phyloP scores from a whole-genome alignment of 331 rosid genomes.

The Telfairia occidentalis region DNA sequence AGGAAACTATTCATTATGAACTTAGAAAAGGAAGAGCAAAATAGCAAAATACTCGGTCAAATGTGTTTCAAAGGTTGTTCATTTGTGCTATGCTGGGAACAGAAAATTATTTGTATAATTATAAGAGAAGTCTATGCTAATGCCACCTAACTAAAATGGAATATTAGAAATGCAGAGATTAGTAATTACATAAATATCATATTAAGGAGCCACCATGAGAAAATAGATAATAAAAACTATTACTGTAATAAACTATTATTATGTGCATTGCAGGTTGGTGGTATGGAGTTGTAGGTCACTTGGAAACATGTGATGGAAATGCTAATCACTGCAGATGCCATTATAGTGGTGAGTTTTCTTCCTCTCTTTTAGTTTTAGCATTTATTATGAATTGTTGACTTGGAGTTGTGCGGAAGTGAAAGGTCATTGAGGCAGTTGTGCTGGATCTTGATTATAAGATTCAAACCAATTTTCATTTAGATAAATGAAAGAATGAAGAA shows the following conservation, averaged over 20 bases:
- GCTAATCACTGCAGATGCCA: constrained; percentile 52
- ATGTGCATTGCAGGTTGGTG: constrained; percentile 65
- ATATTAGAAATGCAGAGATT: background rate
- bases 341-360: constrained; percentile 38
- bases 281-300: constrained; percentile 83
- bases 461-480: background rate
- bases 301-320: constrained; percentile 46
- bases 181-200: background rate
- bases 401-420: background rate
- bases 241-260: background rate
- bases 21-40: background rate
- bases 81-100: background rate
- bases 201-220: background rate
- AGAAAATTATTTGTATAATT: background rate
- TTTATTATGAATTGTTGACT: constrained; percentile 2
- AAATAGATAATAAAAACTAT: background rate
- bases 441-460: background rate
- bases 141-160: background rate
- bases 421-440: background rate
- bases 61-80: background rate
- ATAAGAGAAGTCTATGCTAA: background rate
- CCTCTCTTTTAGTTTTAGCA: background rate
- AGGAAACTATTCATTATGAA: background rate
- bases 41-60: background rate
- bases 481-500: background rate